A percentile compares a stretch with the other conserved stretches of the same genome.
Evolutionary conservation across 1,139 yeast genomes (phyloP).

Genomic region (Scheffersomyces illinoinensis): DNA sequence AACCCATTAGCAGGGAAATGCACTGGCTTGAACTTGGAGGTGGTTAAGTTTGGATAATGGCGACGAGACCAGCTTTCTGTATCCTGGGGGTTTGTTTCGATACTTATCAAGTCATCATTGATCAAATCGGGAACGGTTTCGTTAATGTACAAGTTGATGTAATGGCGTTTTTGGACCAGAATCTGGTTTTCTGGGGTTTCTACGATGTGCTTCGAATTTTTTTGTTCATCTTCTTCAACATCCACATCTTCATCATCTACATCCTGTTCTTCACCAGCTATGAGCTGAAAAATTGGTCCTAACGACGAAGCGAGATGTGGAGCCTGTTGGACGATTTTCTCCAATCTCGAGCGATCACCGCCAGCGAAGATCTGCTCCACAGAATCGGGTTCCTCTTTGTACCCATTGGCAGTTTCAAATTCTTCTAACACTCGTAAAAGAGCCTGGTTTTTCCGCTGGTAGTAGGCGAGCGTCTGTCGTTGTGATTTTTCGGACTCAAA

Average conservation of each 20-base stretch:
- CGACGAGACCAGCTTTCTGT: conserved; percentile 42
- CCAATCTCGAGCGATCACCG: background rate
- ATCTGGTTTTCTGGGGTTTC: background rate
- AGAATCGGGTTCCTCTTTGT: background rate
- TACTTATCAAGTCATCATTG: conserved; percentile 36
- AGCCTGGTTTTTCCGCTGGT: conserved; percentile 41
- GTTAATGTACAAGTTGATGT: conserved; percentile 16
- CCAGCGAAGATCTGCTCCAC: conserved; percentile 1
- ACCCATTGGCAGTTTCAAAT: conserved; percentile 11
- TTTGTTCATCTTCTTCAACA: background rate
- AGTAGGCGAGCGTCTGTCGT: conserved; percentile 35
- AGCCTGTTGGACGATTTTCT: background rate
- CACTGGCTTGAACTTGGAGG: conserved; percentile 36
- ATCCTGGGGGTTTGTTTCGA: conserved; percentile 43
- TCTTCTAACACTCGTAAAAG: conserved; percentile 31
- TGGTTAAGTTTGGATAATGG: conserved; percentile 36
- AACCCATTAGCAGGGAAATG: conserved; percentile 16
- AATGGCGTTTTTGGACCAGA: conserved; percentile 10
- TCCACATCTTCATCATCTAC: conserved; percentile 1
- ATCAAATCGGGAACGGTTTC: conserved; percentile 41
- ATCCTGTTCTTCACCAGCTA: conserved; percentile 2
- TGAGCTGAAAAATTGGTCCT: background rate
- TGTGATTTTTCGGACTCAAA: conserved; percentile 35
- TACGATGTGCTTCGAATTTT: background rate
- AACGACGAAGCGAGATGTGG: background rate